Base-by-base conservation (phyloP, 2,329 filamentous ascomycete genomes). In the Trichophyton benhamiae region DNA sequence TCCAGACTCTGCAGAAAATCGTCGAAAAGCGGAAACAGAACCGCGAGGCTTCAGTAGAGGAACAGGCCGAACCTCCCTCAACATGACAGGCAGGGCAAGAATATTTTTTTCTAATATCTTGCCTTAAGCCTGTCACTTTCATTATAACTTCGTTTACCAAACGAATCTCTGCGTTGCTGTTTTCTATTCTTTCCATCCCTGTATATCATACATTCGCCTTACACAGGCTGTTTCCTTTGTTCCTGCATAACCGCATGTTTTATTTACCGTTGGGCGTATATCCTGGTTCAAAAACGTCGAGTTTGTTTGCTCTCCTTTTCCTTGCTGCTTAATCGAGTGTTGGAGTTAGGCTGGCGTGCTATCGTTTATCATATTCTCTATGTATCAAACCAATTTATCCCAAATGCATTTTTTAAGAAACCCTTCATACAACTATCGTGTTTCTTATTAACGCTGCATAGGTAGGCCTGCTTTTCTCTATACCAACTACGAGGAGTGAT, bases 1-100 rank as follows among this genome's bases (percentile, higher is more conserved):
- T 99, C 36, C 81, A 82, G 61, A 83, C 87, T 48, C 75, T 99
- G 64, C 91, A 91, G 73, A 81, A 82, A 48, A 87, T 89, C 33
- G 80, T 92, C 59, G 81, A 83, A 64, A 81, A 79, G 70, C 84
- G 80, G 70, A 81, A 78, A 67, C 64, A 44, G 17, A 58, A 42
- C 17, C 55, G 55, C 20, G 15, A 55, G 30, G 30, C 27, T 9
- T 55, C 52, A 17, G 6, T 36, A 33, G 27, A 55, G 13, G 52
- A 55, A 8, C 8, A 25, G 30, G 7, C 13, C 15, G n/a, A 44
- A 36, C 11, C 46, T 25, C 22, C 46, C 20, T 36, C 52, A 38
- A n/a, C 30, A 20, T 55, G 33, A 33, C 11, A 13, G 33, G 3
- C 11, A 20, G 30, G 33, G 15, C 27, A 25, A 36, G n/a, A 55